Evolutionary conservation across 106 monocot genomes (phyloP), one percentile per base, ranked within the genome.

Genomic region (Allium cepa): DNA sequence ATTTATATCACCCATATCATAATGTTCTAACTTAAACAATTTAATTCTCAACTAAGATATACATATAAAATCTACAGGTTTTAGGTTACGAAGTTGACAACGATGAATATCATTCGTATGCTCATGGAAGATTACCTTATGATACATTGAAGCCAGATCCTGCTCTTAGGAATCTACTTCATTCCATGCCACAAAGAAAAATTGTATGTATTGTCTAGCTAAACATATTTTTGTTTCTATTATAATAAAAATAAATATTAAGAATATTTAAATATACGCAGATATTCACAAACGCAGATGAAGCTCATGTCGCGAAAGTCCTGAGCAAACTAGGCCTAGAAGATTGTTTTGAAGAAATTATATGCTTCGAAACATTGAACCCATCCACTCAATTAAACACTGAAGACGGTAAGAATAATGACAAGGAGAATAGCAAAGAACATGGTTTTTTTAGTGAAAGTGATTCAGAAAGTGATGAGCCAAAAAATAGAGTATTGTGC

Each of bases 331-430:
- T 94, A 17, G 90, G 94, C 8, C 69, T 94, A 22, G 94, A 94
- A 72, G 94, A 87, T 51, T 94, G 94, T 77, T 94, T 94, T 67
- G 90, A 94, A 62, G 90, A 87, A 17, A 71, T 90, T 27, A 90
- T 94, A 57, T 90, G 90, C 77, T 94, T 94, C 68, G 94, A 94
- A 76, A 87, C 94, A 11, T 82, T 94, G 10, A 94, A 94, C 68
- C 73, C 77, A 51, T 53, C 83, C 9, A 11, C 9, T 18, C 49
- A 8, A 59, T 10, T 47, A 7, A 66, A 11, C 5, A 49, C 56
- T 18, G n/a, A 56, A 50, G 63, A 75, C 62, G 61, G 53, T 8
- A 17, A 72, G 0, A 53, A 53, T 11, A 59, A 67, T n/a, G 28
- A 62, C 53, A 36, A 57, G n/a, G 17, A 17, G 8, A 50, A 46